Evolutionary conservation across 2,329 filamentous ascomycete genomes (phyloP).

Genomic region (Penicillium sp.): DNA sequence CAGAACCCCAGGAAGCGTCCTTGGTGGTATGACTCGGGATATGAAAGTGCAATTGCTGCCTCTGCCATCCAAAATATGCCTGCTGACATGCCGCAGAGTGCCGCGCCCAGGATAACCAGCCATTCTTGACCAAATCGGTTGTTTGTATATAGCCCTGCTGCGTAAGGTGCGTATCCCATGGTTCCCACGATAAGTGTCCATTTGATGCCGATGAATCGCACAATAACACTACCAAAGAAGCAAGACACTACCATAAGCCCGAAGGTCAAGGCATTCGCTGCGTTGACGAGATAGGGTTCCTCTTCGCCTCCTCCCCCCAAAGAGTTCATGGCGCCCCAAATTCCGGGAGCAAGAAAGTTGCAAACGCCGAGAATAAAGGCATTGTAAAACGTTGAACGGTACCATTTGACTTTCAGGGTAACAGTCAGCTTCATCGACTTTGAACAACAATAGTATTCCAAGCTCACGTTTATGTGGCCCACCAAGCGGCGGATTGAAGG

Average conservation of each 20-base stretch:
- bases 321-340: constrained; percentile 72
- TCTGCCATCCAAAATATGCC: constrained; percentile 76
- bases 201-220: constrained; percentile 68
- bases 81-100: constrained; percentile 66
- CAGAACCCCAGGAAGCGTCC: constrained; percentile 66
- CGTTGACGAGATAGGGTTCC: constrained; percentile 65
- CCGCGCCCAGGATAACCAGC: constrained; percentile 66
- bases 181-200: constrained; percentile 69
- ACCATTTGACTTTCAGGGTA: constrained; percentile 57
- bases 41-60: constrained; percentile 68
- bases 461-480: constrained; percentile 13
- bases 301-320: constrained; percentile 67
- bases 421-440: background rate
- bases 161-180: constrained; percentile 68
- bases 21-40: constrained; percentile 67
- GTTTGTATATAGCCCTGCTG: constrained; percentile 69
- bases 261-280: constrained; percentile 69
- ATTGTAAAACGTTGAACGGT: constrained; percentile 70
- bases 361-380: constrained; percentile 68
- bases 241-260: constrained; percentile 71
- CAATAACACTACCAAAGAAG: constrained; percentile 61
- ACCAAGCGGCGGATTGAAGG: constrained; percentile 1
- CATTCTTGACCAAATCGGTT: constrained; percentile 68
- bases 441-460: background rate
- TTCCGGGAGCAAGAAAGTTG: constrained; percentile 67